phyloP scores from a whole-genome alignment of 2,329 filamentous ascomycete genomes.

The Calonectria montana region DNA sequence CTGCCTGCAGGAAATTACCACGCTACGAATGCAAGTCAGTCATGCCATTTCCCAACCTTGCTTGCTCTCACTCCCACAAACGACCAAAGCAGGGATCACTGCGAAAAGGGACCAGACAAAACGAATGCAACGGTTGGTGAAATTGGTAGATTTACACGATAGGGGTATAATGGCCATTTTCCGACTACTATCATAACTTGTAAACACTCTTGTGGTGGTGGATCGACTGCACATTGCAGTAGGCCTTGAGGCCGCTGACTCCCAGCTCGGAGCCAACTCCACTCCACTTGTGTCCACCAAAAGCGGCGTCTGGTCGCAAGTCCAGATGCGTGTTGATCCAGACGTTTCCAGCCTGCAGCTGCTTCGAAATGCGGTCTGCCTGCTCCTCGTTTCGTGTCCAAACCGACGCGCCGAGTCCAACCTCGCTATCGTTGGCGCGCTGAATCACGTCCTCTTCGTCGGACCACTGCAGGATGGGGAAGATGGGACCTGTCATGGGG shows the following conservation, averaged over 20 bases:
- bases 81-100: neutral
- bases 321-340: constrained; percentile 61
- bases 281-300: constrained; percentile 31
- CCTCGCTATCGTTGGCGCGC: constrained; percentile 62
- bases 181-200: neutral
- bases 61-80: neutral
- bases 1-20: neutral
- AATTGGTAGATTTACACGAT: neutral
- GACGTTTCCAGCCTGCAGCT: constrained; percentile 66
- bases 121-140: neutral
- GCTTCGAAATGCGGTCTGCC: constrained; percentile 61
- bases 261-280: constrained; percentile 31
- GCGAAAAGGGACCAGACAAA: neutral
- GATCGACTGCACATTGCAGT: constrained; percentile 22
- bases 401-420: constrained; percentile 65
- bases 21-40: too few relatives aligned
- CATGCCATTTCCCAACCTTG: too few relatives aligned
- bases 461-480: constrained; percentile 69
- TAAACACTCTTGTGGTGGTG: neutral
- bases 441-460: constrained; percentile 67
- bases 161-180: neutral
- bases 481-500: constrained; percentile 53
- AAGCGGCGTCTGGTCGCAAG: constrained; percentile 17
- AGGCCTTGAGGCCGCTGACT: constrained; percentile 18
- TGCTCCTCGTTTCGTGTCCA: constrained; percentile 62